phyloP scores from a whole-genome alignment of 1,284 basidiomycete genomes.

The Anthracocystis panici-leucophaei region DNA sequence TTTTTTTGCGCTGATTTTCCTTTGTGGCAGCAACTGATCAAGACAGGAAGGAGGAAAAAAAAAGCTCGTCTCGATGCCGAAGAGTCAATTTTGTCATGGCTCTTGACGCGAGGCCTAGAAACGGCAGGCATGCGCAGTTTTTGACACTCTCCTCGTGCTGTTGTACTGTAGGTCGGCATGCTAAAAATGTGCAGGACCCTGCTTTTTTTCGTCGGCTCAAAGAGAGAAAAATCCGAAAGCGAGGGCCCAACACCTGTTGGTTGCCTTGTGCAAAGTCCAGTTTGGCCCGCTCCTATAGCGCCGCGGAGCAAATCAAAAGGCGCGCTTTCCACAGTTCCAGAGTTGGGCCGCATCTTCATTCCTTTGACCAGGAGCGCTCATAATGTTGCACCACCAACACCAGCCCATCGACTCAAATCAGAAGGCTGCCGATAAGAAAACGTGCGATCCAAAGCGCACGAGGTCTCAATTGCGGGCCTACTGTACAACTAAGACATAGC shows the following conservation, averaged over 20 bases:
- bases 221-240: slow-evolving; percentile 15
- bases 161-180: slow-evolving; percentile 12
- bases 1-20: slow-evolving; percentile 4
- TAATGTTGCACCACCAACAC: no score
- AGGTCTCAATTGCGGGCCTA: slow-evolving; percentile 2
- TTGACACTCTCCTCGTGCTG: not conserved
- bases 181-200: slow-evolving; percentile 22
- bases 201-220: slow-evolving; percentile 19
- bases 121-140: not conserved
- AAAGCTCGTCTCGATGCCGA: slow-evolving; percentile 7
- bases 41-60: not conserved
- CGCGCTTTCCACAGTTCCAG: no score
- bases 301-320: slow-evolving; percentile 19
- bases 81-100: slow-evolving; percentile 27
- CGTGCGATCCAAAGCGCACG: not conserved
- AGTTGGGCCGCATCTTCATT: slow-evolving; percentile 6
- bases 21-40: not conserved
- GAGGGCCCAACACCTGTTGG: not conserved
- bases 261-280: slow-evolving; percentile 4
- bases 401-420: no score
- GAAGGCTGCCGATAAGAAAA: no score
- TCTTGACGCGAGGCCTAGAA: slow-evolving; percentile 1
- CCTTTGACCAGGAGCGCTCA: not conserved
- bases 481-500: not conserved
- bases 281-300: slow-evolving; percentile 17